Evolutionary conservation across 2,329 filamentous ascomycete genomes (phyloP).

Genomic region (Metarhizium guizhouense): DNA sequence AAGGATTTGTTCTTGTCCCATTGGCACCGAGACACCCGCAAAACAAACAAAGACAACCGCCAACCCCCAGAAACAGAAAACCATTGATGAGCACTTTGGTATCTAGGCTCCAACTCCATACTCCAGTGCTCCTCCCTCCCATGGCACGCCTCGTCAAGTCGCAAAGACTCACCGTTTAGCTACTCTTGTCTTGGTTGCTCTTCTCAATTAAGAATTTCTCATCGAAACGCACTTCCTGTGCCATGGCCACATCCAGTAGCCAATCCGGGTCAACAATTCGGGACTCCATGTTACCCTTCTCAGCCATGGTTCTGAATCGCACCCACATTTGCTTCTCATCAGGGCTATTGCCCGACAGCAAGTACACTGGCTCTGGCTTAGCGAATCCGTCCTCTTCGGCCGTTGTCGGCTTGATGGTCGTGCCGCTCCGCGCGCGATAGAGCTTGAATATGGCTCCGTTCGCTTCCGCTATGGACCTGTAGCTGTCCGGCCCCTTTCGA

Average conservation of each 20-base stretch:
- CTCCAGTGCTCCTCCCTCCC: conserved; percentile 7
- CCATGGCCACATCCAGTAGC: conserved; percentile 84
- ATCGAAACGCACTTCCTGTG: conserved; percentile 65
- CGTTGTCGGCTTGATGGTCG: conserved; percentile 55
- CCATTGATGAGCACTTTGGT: neutral
- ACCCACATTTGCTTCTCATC: conserved; percentile 70
- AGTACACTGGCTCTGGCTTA: conserved; percentile 66
- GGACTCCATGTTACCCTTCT: conserved; percentile 68
- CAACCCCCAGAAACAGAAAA: no score
- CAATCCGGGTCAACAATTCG: conserved; percentile 80
- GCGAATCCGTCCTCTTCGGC: conserved; percentile 54
- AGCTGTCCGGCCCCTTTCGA: conserved; percentile 73
- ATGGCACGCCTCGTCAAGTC: conserved; percentile 5
- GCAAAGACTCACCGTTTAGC: conserved; percentile 3
- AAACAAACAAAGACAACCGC: no score
- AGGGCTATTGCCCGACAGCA: conserved; percentile 60
- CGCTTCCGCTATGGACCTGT: conserved; percentile 73
- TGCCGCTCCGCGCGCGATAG: conserved; percentile 65
- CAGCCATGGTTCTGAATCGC: conserved; percentile 71
- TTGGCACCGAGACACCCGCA: no score
- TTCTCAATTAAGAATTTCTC: conserved; percentile 49
- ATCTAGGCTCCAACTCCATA: conserved; percentile 6
- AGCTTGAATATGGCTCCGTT: conserved; percentile 79
- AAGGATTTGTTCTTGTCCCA: no score
- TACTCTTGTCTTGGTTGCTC: conserved; percentile 24